phyloP scores from a whole-genome alignment of 2,329 filamentous ascomycete species.

The Penicillium psychrosexuale region DNA sequence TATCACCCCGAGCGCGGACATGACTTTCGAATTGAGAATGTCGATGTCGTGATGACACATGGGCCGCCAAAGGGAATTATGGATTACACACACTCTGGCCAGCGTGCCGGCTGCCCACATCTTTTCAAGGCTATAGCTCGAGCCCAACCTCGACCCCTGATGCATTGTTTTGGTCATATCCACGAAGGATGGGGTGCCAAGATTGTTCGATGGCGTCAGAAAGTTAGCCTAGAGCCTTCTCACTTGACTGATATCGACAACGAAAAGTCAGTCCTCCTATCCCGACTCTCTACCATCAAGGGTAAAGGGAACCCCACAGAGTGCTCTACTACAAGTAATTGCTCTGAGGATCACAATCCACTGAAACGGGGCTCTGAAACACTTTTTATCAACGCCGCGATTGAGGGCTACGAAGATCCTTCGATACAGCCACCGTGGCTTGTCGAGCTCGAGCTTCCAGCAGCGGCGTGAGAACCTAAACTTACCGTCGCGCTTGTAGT shows the following conservation, averaged over 20 bases:
- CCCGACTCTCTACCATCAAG: slow-evolving; percentile 17
- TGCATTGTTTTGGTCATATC: slow-evolving; percentile 46
- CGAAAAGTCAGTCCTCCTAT: slow-evolving; percentile 36
- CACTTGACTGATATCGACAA: slow-evolving; percentile 51
- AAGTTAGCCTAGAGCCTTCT: slow-evolving; percentile 32
- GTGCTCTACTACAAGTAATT: slow-evolving; percentile 42
- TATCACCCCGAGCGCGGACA: slow-evolving; percentile 43
- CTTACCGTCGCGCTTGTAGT: neutral
- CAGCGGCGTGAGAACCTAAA: neutral
- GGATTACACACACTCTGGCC: slow-evolving; percentile 38
- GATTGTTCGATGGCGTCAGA: slow-evolving; percentile 51
- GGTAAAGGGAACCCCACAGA: slow-evolving; percentile 5
- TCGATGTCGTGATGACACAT: slow-evolving; percentile 55
- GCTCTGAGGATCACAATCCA: slow-evolving; percentile 28
- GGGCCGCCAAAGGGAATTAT: slow-evolving; percentile 54
- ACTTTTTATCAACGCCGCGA: slow-evolving; percentile 59
- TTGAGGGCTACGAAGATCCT: slow-evolving; percentile 40
- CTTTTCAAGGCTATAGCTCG: slow-evolving; percentile 30
- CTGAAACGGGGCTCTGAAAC: slow-evolving; percentile 49
- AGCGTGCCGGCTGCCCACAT: slow-evolving; percentile 32
- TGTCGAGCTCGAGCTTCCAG: slow-evolving; percentile 49
- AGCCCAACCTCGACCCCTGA: slow-evolving; percentile 25
- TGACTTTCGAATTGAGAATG: slow-evolving; percentile 32
- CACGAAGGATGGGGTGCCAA: slow-evolving; percentile 57
- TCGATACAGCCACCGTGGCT: slow-evolving; percentile 53